Base-by-base conservation (phyloP, 1,284 basidiomycete genomes). In the Entoloma clypeatum region DNA sequence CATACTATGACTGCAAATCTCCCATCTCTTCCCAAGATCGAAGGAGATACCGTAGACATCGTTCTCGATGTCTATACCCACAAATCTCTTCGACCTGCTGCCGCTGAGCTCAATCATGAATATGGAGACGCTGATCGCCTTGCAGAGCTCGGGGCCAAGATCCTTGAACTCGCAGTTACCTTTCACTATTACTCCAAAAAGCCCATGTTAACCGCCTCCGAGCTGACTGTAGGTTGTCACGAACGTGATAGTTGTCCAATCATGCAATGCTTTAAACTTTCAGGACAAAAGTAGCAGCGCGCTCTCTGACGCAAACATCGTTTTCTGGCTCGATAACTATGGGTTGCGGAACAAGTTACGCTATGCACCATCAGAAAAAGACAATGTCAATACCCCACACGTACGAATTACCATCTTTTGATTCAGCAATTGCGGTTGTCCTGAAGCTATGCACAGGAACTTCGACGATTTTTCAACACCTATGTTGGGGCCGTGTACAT, bases 401-500 rank as follows among this genome's bases (percentile, higher is more conserved):
- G 75, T 74, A 38, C 29, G 16, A 17, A 5, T 7, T 35, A n/a
- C 16, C 25, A 9, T 6, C 0, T 1, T 23, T 31, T n/a, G 6
- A 29, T 17, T 14, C 7, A 18, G 35, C 8, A 27, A 6, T 35
- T 28, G 8, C 21, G 19, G 22, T 21, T 48, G 14, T 50, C 19
- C 24, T 18, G n/a, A n/a, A n/a, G n/a, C n/a, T 14, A 18, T 36
- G 17, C 28, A 10, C 44, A 79, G 77, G 74, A 72, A 55, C 65
- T 71, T 40, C 59, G 61, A 17, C 58, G 56, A 17, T 71, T 74
- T 36, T 75, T 79, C 36, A 45, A 70, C 49, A 67, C 68, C 17
- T 79, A 76, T 44, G 58, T 79, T 5, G 77, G 74, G 4, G 77
- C 75, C 9, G 48, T 76, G 3, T 74, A 70, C 53, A 56, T 69